Percentiles rank a stretch among this genome's conserved stretches.
These are phyloP conservation scores for Aphanomyces stellatus DNA, from an alignment of 352 stramenopile species.

Conservation along the genomic window DNA sequence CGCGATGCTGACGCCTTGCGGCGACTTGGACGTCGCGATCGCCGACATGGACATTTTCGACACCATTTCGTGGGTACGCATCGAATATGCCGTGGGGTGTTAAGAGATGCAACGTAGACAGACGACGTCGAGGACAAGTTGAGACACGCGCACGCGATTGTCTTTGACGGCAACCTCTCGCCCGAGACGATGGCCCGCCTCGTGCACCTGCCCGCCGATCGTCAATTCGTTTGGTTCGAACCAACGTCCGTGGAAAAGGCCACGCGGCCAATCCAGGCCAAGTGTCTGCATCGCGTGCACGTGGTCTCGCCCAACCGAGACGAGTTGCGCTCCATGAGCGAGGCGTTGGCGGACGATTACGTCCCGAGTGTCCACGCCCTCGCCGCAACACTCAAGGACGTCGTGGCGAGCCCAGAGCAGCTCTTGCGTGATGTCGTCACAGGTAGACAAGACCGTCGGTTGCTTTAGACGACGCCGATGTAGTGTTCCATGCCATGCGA, in stretches of 20 bases:
- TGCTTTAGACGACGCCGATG: too few species aligned
- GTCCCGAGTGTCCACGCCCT: slow-evolving; percentile 35
- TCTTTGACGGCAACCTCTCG: slow-evolving; percentile 76
- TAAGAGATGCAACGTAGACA: slow-evolving; percentile 42
- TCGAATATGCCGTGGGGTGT: not conserved
- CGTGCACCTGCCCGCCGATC: slow-evolving; percentile 31
- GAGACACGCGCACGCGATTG: slow-evolving; percentile 34
- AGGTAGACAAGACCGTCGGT: too few species aligned
- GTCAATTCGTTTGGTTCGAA: slow-evolving; percentile 58
- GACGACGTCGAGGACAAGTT: slow-evolving; percentile 35
- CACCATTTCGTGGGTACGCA: slow-evolving; percentile 44
- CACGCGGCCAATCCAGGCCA: slow-evolving; percentile 43
- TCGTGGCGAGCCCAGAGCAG: slow-evolving; percentile 30
- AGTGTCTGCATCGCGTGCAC: slow-evolving; percentile 37
- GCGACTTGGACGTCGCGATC: slow-evolving; percentile 78
- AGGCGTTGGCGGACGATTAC: slow-evolving; percentile 38
- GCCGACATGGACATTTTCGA: slow-evolving; percentile 82
- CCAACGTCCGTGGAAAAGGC: slow-evolving; percentile 80
- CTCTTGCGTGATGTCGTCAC: slow-evolving; percentile 66
- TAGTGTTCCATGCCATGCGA: slow-evolving; percentile 59
- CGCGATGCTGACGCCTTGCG: slow-evolving; percentile 57
- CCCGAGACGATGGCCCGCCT: slow-evolving; percentile 33
- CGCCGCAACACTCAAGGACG: slow-evolving; percentile 36
- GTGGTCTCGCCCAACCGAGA: slow-evolving; percentile 76
- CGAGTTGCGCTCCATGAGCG: slow-evolving; percentile 59